A percentile compares a stretch with the other conserved stretches of the same genome.
phyloP scores from a whole-genome alignment of 2,329 filamentous ascomycete species.

The Hortaea sp. region DNA sequence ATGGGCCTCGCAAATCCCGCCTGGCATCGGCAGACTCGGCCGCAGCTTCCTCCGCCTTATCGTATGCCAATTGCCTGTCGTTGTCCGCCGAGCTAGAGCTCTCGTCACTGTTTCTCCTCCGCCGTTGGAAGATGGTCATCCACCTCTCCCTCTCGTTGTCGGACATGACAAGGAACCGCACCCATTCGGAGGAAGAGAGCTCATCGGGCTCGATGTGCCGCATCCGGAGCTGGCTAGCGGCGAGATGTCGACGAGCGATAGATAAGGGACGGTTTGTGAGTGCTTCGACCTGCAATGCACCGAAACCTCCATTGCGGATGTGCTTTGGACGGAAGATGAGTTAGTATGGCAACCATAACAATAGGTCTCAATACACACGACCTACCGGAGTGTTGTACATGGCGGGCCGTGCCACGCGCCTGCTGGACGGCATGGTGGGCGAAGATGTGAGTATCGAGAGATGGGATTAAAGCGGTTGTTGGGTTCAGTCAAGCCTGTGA shows the following conservation, averaged over 20 bases:
- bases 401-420: conserved; percentile 25
- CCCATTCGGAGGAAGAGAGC: conserved; percentile 24
- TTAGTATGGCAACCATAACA: background rate
- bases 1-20: background rate
- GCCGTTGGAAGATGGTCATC: conserved; percentile 20
- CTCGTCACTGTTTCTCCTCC: conserved; percentile 17
- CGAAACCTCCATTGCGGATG: conserved; percentile 25
- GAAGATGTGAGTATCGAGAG: no score
- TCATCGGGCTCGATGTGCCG: conserved; percentile 26
- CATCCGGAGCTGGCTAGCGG: conserved; percentile 24
- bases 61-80: conserved; percentile 13
- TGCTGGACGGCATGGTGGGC: conserved; percentile 6
- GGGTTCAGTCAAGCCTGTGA: no score
- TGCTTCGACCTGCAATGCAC: conserved; percentile 25
- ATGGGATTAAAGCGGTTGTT: no score
- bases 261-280: conserved; percentile 24
- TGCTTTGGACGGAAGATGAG: conserved; percentile 1
- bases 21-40: conserved; percentile 17
- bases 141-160: conserved; percentile 23
- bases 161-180: conserved; percentile 25
- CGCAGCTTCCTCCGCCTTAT: conserved; percentile 23
- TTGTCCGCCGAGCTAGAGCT: conserved; percentile 5
- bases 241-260: conserved; percentile 24
- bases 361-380: background rate
- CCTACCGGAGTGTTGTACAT: conserved; percentile 25